A percentile compares a stretch with the other conserved stretches of the same genome.
phyloP scores from a whole-genome alignment of 148 eudicot genomes.

The Rhododendron mucronatum region DNA sequence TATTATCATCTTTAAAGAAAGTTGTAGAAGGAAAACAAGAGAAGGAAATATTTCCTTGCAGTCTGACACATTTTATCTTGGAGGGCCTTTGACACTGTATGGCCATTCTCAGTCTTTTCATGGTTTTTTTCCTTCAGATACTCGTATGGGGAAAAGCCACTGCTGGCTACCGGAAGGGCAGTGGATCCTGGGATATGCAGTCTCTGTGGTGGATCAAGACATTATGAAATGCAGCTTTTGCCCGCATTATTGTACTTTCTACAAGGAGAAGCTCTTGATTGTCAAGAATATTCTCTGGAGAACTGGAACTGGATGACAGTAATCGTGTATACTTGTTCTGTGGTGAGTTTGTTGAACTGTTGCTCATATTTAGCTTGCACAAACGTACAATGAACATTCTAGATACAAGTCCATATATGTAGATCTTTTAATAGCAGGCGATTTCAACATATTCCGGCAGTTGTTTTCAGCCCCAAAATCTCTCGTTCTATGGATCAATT shows the following conservation, averaged over 20 bases:
- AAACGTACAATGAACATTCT: neutral
- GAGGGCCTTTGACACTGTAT: neutral
- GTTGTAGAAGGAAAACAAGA: neutral
- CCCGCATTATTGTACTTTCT: constrained; percentile 75
- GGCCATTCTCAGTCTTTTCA: constrained; percentile 2
- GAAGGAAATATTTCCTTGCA: neutral
- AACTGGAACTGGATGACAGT: constrained; percentile 89
- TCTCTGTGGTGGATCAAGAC: constrained; percentile 67
- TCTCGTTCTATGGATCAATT: neutral
- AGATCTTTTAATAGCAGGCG: too few relatives aligned
- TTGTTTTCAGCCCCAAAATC: neutral
- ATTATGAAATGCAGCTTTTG: constrained; percentile 90
- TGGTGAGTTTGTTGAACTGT: constrained; percentile 39
- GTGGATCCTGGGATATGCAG: constrained; percentile 47
- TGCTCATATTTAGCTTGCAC: neutral
- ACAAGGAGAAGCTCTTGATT: constrained; percentile 44
- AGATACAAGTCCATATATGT: neutral
- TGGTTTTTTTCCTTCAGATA: constrained; percentile 42
- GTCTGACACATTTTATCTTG: neutral
- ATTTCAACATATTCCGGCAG: neutral
- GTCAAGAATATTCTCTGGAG: constrained; percentile 41
- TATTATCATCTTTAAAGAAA: neutral
- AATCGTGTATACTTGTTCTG: constrained; percentile 69
- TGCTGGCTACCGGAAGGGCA: constrained; percentile 52
- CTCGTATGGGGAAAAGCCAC: constrained; percentile 74